Evolutionary conservation across 2,329 filamentous ascomycete species (phyloP).

Genomic region (Aspergillus sp.): DNA sequence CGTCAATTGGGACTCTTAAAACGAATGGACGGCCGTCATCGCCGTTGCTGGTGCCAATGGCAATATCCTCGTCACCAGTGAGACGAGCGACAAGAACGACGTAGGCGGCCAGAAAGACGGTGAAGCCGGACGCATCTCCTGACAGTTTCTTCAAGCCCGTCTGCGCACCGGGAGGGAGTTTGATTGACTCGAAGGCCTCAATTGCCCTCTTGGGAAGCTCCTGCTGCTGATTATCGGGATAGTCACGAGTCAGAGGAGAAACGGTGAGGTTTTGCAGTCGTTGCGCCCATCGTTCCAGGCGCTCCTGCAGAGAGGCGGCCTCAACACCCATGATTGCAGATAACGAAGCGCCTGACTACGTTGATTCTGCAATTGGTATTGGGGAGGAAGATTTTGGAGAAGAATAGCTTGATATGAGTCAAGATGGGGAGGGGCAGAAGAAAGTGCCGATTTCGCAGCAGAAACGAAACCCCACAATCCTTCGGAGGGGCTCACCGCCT

Average conservation of each 20-base stretch:
- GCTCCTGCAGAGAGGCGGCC: constrained; percentile 33
- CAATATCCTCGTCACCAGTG: constrained; percentile 50
- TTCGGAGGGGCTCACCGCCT: neutral
- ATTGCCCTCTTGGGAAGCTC: constrained; percentile 38
- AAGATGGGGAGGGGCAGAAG: constrained; percentile 1
- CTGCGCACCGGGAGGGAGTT: constrained; percentile 34
- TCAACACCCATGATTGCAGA: constrained; percentile 34
- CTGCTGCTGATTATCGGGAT: constrained; percentile 38
- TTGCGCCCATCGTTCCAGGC: constrained; percentile 42
- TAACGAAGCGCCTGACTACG: constrained; percentile 1
- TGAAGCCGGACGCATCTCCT: constrained; percentile 34
- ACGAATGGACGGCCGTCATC: constrained; percentile 47
- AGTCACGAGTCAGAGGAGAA: constrained; percentile 44
- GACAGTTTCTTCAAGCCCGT: constrained; percentile 39
- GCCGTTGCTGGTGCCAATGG: constrained; percentile 43
- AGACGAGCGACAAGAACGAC: constrained; percentile 44
- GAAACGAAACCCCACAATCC: neutral
- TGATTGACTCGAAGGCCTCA: constrained; percentile 43
- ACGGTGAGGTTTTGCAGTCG: constrained; percentile 42
- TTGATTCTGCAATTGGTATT: constrained; percentile 11
- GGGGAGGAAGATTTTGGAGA: neutral
- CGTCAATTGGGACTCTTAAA: constrained; percentile 40
- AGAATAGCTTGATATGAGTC: constrained; percentile 6
- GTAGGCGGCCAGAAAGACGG: constrained; percentile 43
- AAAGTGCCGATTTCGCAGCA: neutral